Conservation (phyloP, 441 rosid genomes). For the Omphalea diandra region DNA sequence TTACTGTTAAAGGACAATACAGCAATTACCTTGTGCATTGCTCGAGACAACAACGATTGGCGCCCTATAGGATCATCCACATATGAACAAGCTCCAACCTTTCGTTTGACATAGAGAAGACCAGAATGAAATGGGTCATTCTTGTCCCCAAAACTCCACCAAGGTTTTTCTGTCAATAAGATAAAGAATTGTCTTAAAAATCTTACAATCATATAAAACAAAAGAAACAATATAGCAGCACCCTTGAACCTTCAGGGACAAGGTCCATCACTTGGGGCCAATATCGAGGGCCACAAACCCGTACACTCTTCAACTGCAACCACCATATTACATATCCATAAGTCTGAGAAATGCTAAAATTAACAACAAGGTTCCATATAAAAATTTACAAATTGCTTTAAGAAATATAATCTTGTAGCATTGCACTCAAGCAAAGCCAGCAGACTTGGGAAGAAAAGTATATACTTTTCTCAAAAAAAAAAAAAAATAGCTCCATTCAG, state of each 20-base stretch:
- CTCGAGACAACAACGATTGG: conserved; percentile 89
- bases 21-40: conserved; percentile 89
- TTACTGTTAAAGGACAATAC: conserved; percentile 16
- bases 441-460: conserved; percentile 19
- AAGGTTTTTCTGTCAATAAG: conserved; percentile 62
- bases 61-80: conserved; percentile 96
- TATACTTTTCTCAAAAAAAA: not conserved
- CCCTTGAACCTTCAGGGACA: conserved; percentile 70
- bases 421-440: conserved; percentile 16
- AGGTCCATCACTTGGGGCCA: conserved; percentile 94
- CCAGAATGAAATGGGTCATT: conserved; percentile 87
- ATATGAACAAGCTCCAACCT: conserved; percentile 97
- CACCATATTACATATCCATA: conserved; percentile 22
- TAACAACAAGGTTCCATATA: not conserved
- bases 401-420: not conserved
- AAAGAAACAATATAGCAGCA: conserved; percentile 26
- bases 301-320: conserved; percentile 74
- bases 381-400: not conserved
- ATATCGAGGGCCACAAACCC: conserved; percentile 96
- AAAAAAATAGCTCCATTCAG: not conserved
- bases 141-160: conserved; percentile 86
- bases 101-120: conserved; percentile 83
- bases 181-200: conserved; percentile 18
- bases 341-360: conserved; percentile 10
- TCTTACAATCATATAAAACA: conserved; percentile 17